Evolutionary conservation across 768 basidiomycete genomes (phyloP), one percentile per base, ranked within the genome.

Genomic region (Scleroderma bovista): DNA sequence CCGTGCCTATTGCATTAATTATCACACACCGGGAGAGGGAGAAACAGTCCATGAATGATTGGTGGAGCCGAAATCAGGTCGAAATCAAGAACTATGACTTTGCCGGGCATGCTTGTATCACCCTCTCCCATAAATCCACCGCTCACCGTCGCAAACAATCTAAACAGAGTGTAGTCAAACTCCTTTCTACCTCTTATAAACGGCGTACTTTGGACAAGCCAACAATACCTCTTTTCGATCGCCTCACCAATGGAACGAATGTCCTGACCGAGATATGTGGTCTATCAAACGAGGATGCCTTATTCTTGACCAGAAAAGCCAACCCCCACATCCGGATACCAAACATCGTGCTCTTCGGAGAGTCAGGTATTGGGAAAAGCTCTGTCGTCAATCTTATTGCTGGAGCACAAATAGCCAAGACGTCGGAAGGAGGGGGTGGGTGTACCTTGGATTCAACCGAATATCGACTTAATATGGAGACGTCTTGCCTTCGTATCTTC

Each of bases 341-440:
- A 37, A 67, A 63, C 23, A 44, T 66, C 0, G 60, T 66, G 6
- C 52, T 66, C 44, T 66, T 66, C 9, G 64, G 65, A n/a, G 66
- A 67, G 53, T 51, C 57, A 40, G 65, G 66, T 5, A 55, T 54
- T 8, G 69, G 70, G 1, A 76, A 76, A 51, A 75, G 72, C 48
- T 72, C 72, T 0, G 52, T 76, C 13, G 54, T 75, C 50, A 76
- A 75, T 55, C 68, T 76, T 61, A 54, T 76, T 36, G 42, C 57
- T 17, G 64, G 64, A 19, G 20, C 31, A 1, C 50, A 65, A 2
- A 46, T 50, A 15, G 72, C 73, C 1, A 37, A 2, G 5, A 59
- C 58, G 2, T 71, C 70, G 16, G 63, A 60, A 20, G 52, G 58
- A 7, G 66, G 61, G 16, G 50, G 51, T 6, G 65, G 65, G 19